Evolutionary conservation across 352 stramenopile genomes (phyloP), one percentile per base, ranked within the genome.

Genomic region (Detonula confervacea): DNA sequence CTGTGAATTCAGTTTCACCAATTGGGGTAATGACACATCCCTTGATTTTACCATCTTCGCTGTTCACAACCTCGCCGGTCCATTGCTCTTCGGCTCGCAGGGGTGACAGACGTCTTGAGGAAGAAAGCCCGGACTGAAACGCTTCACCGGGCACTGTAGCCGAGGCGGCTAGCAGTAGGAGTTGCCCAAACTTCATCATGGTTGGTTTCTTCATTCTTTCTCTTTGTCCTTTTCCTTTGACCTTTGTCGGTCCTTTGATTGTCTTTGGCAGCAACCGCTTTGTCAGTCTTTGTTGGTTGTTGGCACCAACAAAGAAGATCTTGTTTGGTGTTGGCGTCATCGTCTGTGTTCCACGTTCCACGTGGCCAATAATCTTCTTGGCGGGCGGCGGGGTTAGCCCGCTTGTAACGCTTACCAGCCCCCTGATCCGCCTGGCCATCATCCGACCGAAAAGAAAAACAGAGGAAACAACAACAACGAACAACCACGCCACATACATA

Each of bases 51-150:
- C 87, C 87, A 75, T 86, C 73, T 42, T 65, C 46, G 5, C 27
- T 66, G 37, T 86, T 84, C 30, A 83, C 85, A 14, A 93, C 81
- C 62, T 91, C 81, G 22, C 87, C 87, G 55, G 76, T 75, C 87
- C 87, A 91, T 78, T 69, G 57, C 35, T 73, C 67, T 27, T 70
- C 61, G 7, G 61, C 61, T 33, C 46, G 42, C 61, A 70, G 46
- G 29, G 35, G 44, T 33, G 20, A 51, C 18, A 22, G 11, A 24
- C 30, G 24, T 25, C 46, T 52, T 25, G 18, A 25, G 20, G 12
- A 27, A 37, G 20, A 39, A 39, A 56, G 33, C 24, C 27, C 14
- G 14, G 46, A 46, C 18, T 70, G 61, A 70, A 66, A 79, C 22
- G 47, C 44, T 63, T 65, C 47, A 33, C 37, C 47, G 18, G 35